phyloP scores from a whole-genome alignment of 108 stramenopile species.

The Fistulifera pelliculosa region DNA sequence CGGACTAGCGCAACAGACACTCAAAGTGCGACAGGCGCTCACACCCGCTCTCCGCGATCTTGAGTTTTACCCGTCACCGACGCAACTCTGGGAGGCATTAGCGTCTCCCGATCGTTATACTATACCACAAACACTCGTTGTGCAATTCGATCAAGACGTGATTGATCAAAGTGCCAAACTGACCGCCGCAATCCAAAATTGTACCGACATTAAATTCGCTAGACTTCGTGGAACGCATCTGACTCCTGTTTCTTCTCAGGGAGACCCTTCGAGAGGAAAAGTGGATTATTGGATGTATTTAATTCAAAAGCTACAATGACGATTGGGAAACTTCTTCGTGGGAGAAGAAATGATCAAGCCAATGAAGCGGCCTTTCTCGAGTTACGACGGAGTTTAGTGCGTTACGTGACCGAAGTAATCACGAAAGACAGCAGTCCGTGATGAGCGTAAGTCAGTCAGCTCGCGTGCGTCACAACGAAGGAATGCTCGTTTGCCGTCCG shows the following conservation, averaged over 20 bases:
- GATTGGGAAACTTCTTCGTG: conserved; percentile 15
- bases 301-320: background rate
- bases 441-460: too few species aligned
- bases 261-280: conserved; percentile 6
- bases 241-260: conserved; percentile 48
- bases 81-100: conserved; percentile 64
- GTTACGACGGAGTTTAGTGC: conserved; percentile 16
- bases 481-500: too few species aligned
- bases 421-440: conserved; percentile 14
- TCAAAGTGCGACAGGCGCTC: conserved; percentile 35
- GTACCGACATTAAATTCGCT: conserved; percentile 62
- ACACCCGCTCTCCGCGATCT: conserved; percentile 54
- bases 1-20: conserved; percentile 28
- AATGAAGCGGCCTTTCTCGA: conserved; percentile 22
- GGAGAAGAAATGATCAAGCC: conserved; percentile 3
- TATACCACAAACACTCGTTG: conserved; percentile 58
- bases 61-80: conserved; percentile 70
- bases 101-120: conserved; percentile 24
- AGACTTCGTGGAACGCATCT: conserved; percentile 70
- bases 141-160: conserved; percentile 74
- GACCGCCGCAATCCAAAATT: conserved; percentile 26
- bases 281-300: background rate
- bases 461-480: too few species aligned
- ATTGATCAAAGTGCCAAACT: conserved; percentile 74
- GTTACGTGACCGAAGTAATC: conserved; percentile 33